phyloP scores from a whole-genome alignment of 2,329 filamentous ascomycete genomes.

The Penicillium sclerotigenum region DNA sequence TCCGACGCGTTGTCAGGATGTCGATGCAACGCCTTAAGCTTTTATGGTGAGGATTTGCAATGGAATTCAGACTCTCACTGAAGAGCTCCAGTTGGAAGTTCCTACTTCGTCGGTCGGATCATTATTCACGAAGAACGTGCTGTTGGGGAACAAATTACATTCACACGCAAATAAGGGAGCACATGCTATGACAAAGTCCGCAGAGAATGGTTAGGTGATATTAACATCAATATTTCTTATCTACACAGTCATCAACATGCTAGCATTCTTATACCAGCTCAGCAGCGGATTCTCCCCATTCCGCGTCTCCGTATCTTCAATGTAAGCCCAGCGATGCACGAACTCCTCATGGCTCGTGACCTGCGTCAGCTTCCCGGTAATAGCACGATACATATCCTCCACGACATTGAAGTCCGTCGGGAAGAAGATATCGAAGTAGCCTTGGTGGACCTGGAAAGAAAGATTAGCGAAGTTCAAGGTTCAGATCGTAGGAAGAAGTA shows the following conservation, averaged over 20 bases:
- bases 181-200: background rate
- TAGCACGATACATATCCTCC: conserved; percentile 85
- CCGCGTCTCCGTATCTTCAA: conserved; percentile 82
- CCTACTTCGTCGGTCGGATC: background rate
- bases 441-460: conserved; percentile 75
- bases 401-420: conserved; percentile 90
- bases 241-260: conserved; percentile 80
- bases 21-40: too few relatives aligned
- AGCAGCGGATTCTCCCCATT: conserved; percentile 92
- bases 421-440: conserved; percentile 98
- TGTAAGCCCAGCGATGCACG: conserved; percentile 80
- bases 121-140: background rate
- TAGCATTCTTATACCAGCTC: conserved; percentile 93
- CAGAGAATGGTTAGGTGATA: background rate
- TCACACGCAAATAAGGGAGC: too few relatives aligned
- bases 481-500: background rate
- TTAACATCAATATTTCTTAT: background rate
- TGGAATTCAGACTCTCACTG: too few relatives aligned
- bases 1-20: too few relatives aligned
- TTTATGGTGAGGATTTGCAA: too few relatives aligned
- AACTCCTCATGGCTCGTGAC: conserved; percentile 88
- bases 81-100: too few relatives aligned
- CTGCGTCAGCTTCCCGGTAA: conserved; percentile 86
- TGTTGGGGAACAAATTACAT: background rate
- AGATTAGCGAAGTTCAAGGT: conserved; percentile 5